Conservation (phyloP, 1,139 yeast genomes). For the Spencermartinsiella ligniputridi region DNA sequence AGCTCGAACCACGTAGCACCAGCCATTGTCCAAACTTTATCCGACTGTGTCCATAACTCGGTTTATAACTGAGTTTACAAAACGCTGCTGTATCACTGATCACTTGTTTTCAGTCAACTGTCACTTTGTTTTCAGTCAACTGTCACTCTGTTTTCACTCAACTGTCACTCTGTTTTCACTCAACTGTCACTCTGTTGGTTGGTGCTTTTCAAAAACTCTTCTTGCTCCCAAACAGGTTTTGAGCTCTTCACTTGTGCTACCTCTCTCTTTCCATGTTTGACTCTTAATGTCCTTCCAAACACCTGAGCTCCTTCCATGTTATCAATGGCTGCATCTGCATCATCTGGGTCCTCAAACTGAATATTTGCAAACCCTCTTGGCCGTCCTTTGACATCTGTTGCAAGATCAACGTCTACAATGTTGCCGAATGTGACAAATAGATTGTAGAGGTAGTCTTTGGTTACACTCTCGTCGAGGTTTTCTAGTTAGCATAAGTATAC, state of each 20-base stretch:
- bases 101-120: too few relatives aligned
- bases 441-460: constrained; percentile 22
- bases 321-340: constrained; percentile 36
- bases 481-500: constrained; percentile 9
- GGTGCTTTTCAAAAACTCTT: constrained; percentile 2
- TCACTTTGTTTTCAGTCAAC: too few relatives aligned
- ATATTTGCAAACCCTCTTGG: constrained; percentile 28
- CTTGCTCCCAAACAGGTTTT: constrained; percentile 19
- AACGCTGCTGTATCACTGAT: too few relatives aligned
- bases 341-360: constrained; percentile 29
- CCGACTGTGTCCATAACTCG: too few relatives aligned
- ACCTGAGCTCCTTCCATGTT: constrained; percentile 34
- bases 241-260: constrained; percentile 11
- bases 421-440: constrained; percentile 38
- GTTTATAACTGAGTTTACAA: too few relatives aligned
- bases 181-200: too few relatives aligned
- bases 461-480: constrained; percentile 18
- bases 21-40: too few relatives aligned
- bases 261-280: constrained; percentile 21
- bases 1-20: too few relatives aligned
- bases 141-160: too few relatives aligned
- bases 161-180: too few relatives aligned
- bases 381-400: constrained; percentile 9
- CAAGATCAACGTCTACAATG: constrained; percentile 25
- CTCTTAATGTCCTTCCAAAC: constrained; percentile 29